These are phyloP conservation scores for Castanea sativa DNA, from an alignment of 306 rosid species.

Conservation along the genomic window DNA sequence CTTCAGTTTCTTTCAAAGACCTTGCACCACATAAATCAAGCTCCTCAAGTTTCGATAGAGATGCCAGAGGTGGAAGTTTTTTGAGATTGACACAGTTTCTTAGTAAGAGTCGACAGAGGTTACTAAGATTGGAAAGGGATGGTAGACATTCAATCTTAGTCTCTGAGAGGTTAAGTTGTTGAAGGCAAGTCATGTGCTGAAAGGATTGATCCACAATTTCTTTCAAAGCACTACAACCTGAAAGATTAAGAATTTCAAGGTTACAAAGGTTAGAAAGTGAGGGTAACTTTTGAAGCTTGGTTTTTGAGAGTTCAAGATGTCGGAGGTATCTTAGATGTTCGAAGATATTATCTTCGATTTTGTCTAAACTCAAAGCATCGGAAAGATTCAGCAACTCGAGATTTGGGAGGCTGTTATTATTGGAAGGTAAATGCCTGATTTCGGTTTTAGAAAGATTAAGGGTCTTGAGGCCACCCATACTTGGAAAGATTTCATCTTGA, in stretches of 20 bases:
- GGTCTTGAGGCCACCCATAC: slow-evolving; percentile 12
- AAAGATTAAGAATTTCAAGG: slow-evolving; percentile 30
- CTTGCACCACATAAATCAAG: slow-evolving; percentile 25
- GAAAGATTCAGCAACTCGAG: slow-evolving; percentile 33
- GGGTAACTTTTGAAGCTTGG: slow-evolving; percentile 15
- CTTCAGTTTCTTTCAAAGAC: neutral
- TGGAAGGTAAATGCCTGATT: slow-evolving; percentile 16
- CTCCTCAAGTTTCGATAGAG: slow-evolving; percentile 16
- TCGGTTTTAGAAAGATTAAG: slow-evolving; percentile 28
- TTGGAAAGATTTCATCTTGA: slow-evolving; percentile 2
- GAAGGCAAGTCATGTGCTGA: slow-evolving; percentile 22
- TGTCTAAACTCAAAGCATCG: neutral
- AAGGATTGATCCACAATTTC: slow-evolving; percentile 17
- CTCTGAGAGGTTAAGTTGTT: slow-evolving; percentile 25
- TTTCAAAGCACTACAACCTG: slow-evolving; percentile 27
- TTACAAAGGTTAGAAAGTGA: slow-evolving; percentile 7
- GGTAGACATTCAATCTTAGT: slow-evolving; percentile 21
- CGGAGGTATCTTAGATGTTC: slow-evolving; percentile 19
- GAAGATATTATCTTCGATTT: slow-evolving; percentile 18
- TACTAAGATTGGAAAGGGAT: neutral
- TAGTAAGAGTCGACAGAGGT: slow-evolving; percentile 23
- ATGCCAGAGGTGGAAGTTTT: slow-evolving; percentile 5
- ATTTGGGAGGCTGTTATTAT: neutral
- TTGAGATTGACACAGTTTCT: slow-evolving; percentile 9
- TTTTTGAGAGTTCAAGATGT: slow-evolving; percentile 27